A percentile compares a stretch with the other conserved stretches of the same genome.
These are phyloP conservation scores for Scutellaria minor DNA, from an alignment of 257 asterid genomes.

Conservation along the genomic window DNA sequence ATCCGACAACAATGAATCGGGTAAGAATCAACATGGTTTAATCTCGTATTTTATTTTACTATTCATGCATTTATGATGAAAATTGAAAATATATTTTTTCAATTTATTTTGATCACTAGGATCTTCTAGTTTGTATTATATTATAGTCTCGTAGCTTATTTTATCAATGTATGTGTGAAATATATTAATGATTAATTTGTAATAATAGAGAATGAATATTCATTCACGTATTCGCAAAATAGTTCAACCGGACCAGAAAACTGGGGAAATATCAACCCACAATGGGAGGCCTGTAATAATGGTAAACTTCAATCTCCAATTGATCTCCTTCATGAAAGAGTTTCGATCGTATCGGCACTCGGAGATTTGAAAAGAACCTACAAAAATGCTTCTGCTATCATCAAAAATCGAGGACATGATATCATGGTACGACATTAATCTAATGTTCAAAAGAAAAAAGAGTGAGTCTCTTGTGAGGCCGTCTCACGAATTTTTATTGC, in stretches of 20 bases:
- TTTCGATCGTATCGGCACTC: slow-evolving; percentile 22
- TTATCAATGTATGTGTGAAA: too few species aligned
- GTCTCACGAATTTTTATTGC: too few species aligned
- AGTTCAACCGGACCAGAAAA: slow-evolving; percentile 56
- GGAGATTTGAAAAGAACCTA: slow-evolving; percentile 48
- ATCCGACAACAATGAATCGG: slow-evolving; percentile 26
- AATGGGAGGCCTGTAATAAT: slow-evolving; percentile 53
- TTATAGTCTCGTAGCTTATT: too few species aligned
- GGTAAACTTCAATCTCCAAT: slow-evolving; percentile 78
- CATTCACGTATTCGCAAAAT: slow-evolving; percentile 44
- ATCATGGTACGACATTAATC: slow-evolving; percentile 20
- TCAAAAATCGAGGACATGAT: slow-evolving; percentile 66
- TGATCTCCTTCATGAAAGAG: slow-evolving; percentile 45
- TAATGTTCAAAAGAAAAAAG: too few species aligned
- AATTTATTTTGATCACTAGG: too few species aligned
- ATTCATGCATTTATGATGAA: too few species aligned
- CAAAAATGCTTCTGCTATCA: slow-evolving; percentile 52
- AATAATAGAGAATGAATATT: slow-evolving; percentile 42
- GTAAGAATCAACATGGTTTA: slow-evolving; percentile 33
- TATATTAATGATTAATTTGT: background rate
- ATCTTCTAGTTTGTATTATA: too few species aligned
- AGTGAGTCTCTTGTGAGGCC: too few species aligned
- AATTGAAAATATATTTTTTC: too few species aligned
- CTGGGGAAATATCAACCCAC: slow-evolving; percentile 54
- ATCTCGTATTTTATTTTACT: too few species aligned